A percentile compares a stretch with the other conserved stretches of the same genome.
Evolutionary conservation across 2,329 filamentous ascomycete genomes (phyloP).

Genomic region (Hypoxylon sp.): DNA sequence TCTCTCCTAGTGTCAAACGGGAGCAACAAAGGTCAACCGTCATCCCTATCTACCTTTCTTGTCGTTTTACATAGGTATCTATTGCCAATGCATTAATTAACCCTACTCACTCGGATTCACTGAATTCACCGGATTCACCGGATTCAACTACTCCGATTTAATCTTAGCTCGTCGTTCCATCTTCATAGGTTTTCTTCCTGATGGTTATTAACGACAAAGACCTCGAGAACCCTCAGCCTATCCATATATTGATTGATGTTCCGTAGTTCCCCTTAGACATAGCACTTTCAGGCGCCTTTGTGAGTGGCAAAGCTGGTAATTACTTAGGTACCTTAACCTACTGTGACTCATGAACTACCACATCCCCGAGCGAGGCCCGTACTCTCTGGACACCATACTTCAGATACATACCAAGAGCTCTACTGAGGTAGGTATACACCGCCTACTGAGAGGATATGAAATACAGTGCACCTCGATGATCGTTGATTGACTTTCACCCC

Average conservation of each 20-base stretch:
- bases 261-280: not conserved
- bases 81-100: too few relatives aligned
- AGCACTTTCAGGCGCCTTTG: too few relatives aligned
- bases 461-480: not conserved
- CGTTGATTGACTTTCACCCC: not conserved
- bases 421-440: not conserved
- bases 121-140: not conserved
- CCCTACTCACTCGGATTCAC: too few relatives aligned
- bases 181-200: not conserved
- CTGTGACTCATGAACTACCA: not conserved
- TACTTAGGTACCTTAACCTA: too few relatives aligned
- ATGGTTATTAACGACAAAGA: not conserved
- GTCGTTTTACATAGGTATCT: too few relatives aligned
- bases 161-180: not conserved
- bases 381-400: not conserved
- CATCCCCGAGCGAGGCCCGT: not conserved
- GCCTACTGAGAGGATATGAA: not conserved
- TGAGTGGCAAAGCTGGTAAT: not conserved
- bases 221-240: not conserved
- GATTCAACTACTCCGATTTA: too few relatives aligned
- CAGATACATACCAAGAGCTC: not conserved
- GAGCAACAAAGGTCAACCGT: too few relatives aligned
- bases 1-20: not conserved
- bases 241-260: not conserved
- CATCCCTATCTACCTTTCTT: too few relatives aligned